Conservation (phyloP, 2,329 filamentous ascomycete species). For the Stemphylium vesicarium region DNA sequence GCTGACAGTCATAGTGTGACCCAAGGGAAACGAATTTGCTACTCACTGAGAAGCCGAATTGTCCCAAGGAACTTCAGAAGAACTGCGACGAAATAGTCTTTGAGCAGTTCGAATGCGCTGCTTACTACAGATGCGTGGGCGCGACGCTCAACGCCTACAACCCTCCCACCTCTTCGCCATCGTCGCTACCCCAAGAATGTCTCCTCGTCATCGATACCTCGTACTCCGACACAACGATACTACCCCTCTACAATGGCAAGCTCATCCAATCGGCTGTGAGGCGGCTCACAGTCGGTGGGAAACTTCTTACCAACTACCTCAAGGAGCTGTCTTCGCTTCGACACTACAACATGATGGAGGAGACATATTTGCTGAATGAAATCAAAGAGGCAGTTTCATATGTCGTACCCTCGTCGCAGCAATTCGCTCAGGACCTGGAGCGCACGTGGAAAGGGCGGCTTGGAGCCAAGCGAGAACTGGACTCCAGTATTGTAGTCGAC, state of each 20-base stretch:
- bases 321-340: constrained; percentile 87
- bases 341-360: constrained; percentile 95
- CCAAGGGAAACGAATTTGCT: constrained; percentile 83
- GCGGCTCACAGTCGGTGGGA: constrained; percentile 88
- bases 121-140: constrained; percentile 78
- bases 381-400: constrained; percentile 93
- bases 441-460: constrained; percentile 71
- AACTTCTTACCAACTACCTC: constrained; percentile 90
- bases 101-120: constrained; percentile 92
- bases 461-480: constrained; percentile 64
- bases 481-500: constrained; percentile 73
- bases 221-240: constrained; percentile 91
- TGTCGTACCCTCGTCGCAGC: constrained; percentile 67
- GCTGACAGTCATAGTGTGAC: constrained; percentile 62
- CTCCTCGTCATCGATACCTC: constrained; percentile 89
- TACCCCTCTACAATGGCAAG: constrained; percentile 80
- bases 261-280: constrained; percentile 82
- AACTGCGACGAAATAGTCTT: constrained; percentile 97
- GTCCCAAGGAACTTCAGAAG: constrained; percentile 77
- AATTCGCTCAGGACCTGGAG: constrained; percentile 78
- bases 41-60: constrained; percentile 85
- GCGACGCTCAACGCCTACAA: constrained; percentile 82
- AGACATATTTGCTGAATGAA: constrained; percentile 91
- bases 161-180: constrained; percentile 49
- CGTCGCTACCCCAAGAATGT: constrained; percentile 71